Percentiles rank a stretch among this genome's conserved stretches.
Evolutionary conservation across 148 eudicot genomes (phyloP).

Genomic region (Camellia sinensis): DNA sequence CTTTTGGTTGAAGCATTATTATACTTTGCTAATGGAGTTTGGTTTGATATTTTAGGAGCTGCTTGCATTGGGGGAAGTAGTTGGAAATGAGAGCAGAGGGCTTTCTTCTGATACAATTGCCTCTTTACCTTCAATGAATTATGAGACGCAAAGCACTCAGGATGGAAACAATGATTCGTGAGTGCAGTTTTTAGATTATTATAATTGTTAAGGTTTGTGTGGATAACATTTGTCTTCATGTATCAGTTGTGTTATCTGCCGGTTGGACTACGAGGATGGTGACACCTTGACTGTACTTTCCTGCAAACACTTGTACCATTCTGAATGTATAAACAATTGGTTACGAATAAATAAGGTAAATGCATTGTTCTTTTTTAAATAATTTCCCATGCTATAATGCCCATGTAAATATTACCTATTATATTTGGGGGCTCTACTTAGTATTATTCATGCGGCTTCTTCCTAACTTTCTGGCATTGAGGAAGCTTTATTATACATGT

Average conservation of each 20-base stretch:
- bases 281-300: slow-evolving; percentile 76
- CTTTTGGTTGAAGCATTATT: slow-evolving; percentile 4
- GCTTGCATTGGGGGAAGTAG: slow-evolving; percentile 82
- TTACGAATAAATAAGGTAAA: slow-evolving; percentile 84
- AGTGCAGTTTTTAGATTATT: slow-evolving; percentile 21
- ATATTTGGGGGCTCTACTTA: neutral
- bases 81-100: slow-evolving; percentile 95
- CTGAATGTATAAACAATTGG: slow-evolving; percentile 92
- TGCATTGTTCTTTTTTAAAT: neutral
- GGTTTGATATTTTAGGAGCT: slow-evolving; percentile 51
- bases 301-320: slow-evolving; percentile 87
- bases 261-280: slow-evolving; percentile 87
- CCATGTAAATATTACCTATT: neutral
- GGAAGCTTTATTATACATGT: neutral
- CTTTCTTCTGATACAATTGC: slow-evolving; percentile 82
- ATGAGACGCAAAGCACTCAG: slow-evolving; percentile 45
- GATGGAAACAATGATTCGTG: slow-evolving; percentile 76
- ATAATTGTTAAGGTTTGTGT: neutral
- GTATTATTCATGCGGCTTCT: neutral
- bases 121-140: slow-evolving; percentile 75
- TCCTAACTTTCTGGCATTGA: neutral
- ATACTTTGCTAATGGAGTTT: slow-evolving; percentile 14
- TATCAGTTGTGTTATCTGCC: slow-evolving; percentile 92
- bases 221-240: slow-evolving; percentile 15
- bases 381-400: neutral